phyloP scores from a whole-genome alignment of 176 grass and related monocot species.

The Calamus simplicifolius region DNA sequence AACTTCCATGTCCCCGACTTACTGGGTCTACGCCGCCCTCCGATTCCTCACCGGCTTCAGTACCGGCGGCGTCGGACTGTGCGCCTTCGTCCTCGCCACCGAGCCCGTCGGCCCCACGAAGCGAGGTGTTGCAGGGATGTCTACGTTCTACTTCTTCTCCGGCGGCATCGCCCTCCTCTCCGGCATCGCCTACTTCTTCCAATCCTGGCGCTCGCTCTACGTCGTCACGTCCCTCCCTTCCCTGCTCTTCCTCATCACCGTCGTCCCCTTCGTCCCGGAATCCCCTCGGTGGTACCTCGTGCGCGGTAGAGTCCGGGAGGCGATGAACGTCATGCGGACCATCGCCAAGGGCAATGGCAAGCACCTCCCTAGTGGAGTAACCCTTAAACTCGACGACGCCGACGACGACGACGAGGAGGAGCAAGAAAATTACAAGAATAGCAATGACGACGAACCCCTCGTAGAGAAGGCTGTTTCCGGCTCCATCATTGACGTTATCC shows the following conservation, averaged over 20 bases:
- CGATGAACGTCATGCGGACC: slow-evolving; percentile 34
- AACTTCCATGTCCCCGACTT: slow-evolving; percentile 43
- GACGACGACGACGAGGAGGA: slow-evolving; percentile 2
- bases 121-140: slow-evolving; percentile 63
- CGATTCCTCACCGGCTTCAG: slow-evolving; percentile 89
- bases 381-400: slow-evolving; percentile 60
- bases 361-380: slow-evolving; percentile 23
- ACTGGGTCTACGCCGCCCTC: slow-evolving; percentile 51
- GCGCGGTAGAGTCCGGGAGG: slow-evolving; percentile 34
- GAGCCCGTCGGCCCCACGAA: slow-evolving; percentile 59
- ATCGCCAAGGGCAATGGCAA: slow-evolving; percentile 48
- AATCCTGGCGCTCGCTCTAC: slow-evolving; percentile 65
- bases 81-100: slow-evolving; percentile 78
- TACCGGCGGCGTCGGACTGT: slow-evolving; percentile 72
- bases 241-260: slow-evolving; percentile 30
- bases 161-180: slow-evolving; percentile 66
- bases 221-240: slow-evolving; percentile 68
- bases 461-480: slow-evolving; percentile 3
- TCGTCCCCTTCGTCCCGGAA: slow-evolving; percentile 68
- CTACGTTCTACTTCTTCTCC: slow-evolving; percentile 87
- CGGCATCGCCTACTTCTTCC: slow-evolving; percentile 53
- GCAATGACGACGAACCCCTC: background rate
- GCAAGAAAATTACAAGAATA: background rate
- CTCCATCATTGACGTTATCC: slow-evolving; percentile 65
- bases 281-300: slow-evolving; percentile 91